Conservation (phyloP, 1,284 basidiomycete genomes). For the Marasmius oreades region DNA sequence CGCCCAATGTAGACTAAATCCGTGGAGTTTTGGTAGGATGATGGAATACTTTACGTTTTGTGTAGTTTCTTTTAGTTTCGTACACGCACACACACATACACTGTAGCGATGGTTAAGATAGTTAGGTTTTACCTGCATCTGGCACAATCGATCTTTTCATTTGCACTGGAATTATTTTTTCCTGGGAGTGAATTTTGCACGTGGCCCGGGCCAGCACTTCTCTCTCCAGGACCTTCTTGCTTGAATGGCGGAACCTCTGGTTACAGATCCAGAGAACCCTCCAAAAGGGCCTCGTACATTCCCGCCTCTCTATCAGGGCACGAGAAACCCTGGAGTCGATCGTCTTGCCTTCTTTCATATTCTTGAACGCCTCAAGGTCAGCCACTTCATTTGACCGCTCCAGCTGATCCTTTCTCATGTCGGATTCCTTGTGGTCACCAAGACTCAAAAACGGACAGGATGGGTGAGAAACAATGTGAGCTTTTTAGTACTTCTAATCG, state of each 20-base stretch:
- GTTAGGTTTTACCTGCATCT: background rate
- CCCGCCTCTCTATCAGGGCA: conserved; percentile 38
- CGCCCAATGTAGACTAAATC: background rate
- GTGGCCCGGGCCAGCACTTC: no score
- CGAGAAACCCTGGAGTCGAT: conserved; percentile 58
- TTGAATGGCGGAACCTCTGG: background rate
- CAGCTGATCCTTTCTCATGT: background rate
- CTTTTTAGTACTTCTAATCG: background rate
- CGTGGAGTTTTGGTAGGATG: background rate
- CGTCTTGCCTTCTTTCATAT: conserved; percentile 88
- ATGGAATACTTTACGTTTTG: background rate
- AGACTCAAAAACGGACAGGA: conserved; percentile 94
- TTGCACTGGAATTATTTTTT: background rate
- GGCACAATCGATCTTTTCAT: background rate
- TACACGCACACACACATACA: background rate
- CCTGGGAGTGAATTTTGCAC: no score
- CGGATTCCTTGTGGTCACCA: background rate
- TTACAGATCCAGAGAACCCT: background rate
- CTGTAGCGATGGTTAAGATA: background rate
- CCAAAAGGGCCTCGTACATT: background rate
- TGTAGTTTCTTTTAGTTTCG: background rate
- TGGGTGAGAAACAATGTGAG: conserved; percentile 84
- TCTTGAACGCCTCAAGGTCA: conserved; percentile 82
- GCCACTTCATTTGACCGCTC: background rate
- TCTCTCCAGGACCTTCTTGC: no score